phyloP scores from a whole-genome alignment of 2,329 filamentous ascomycete genomes.

The Curvularia lunata region DNA sequence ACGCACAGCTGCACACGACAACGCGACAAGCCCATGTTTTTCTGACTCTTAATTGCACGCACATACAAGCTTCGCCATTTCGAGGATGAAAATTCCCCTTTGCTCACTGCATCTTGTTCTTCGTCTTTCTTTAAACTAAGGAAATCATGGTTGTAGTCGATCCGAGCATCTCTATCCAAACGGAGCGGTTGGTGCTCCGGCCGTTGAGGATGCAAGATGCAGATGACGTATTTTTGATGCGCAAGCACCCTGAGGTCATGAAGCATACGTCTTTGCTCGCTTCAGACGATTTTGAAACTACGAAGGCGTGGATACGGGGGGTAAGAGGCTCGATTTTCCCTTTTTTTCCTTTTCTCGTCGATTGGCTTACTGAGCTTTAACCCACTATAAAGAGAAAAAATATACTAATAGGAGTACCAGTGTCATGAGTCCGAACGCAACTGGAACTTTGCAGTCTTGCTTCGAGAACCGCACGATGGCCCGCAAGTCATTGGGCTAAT shows the following conservation, averaged over 20 bases:
- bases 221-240: conserved; percentile 58
- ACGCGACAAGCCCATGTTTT: conserved; percentile 16
- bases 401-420: neutral
- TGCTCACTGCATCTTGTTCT: conserved; percentile 1
- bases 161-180: conserved; percentile 45
- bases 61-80: neutral
- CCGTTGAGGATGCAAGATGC: conserved; percentile 60
- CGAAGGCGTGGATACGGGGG: conserved; percentile 49
- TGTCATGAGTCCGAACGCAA: conserved; percentile 47
- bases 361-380: too few species aligned
- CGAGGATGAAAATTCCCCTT: conserved; percentile 27
- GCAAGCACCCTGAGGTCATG: conserved; percentile 68
- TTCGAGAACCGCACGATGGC: conserved; percentile 6
- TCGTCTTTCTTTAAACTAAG: neutral
- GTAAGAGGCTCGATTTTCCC: neutral
- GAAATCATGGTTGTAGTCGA: conserved; percentile 46
- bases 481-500: conserved; percentile 52
- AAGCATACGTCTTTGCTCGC: conserved; percentile 61
- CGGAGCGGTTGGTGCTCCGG: conserved; percentile 63
- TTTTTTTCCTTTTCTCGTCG: too few species aligned
- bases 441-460: conserved; percentile 64
- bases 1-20: conserved; percentile 6
- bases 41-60: conserved; percentile 10
- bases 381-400: too few species aligned
- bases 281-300: conserved; percentile 54